Evolutionary conservation across 768 basidiomycete species (phyloP).

Genomic region (Kwoniella mangroviensis): DNA sequence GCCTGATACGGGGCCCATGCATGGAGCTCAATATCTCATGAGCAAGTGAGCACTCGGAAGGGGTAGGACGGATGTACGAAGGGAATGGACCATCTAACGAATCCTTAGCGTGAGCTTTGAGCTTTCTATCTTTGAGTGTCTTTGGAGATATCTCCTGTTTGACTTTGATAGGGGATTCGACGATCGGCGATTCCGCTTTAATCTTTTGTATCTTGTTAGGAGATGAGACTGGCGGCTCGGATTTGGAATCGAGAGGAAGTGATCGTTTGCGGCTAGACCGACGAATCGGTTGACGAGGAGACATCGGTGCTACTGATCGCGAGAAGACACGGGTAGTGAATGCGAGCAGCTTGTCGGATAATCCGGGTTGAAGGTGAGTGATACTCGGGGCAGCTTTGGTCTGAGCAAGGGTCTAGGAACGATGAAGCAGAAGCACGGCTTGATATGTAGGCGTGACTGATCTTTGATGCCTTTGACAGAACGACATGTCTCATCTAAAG

Average conservation of each 20-base stretch:
- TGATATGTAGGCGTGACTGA: too few species aligned
- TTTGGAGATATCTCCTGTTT: neutral
- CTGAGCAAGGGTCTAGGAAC: too few species aligned
- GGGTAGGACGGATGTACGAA: conserved; percentile 40
- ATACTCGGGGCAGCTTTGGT: too few species aligned
- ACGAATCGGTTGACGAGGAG: neutral
- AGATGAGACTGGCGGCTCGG: neutral
- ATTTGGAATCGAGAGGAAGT: neutral
- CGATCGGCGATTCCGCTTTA: conserved; percentile 6
- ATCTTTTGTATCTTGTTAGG: conserved; percentile 61
- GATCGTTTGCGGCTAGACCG: neutral
- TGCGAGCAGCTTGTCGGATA: too few species aligned
- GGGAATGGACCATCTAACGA: conserved; percentile 39
- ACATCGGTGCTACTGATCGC: neutral
- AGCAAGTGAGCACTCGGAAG: conserved; percentile 42
- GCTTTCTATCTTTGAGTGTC: conserved; percentile 14
- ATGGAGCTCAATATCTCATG: conserved; percentile 34
- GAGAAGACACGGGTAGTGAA: too few species aligned
- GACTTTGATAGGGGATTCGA: neutral
- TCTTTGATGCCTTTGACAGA: too few species aligned
- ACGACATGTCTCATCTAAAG: neutral
- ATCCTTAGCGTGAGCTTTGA: conserved; percentile 16
- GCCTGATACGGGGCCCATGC: conserved; percentile 38
- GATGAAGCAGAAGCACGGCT: too few species aligned
- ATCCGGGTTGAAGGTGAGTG: too few species aligned